Evolutionary conservation across 345 rosid genomes (phyloP), one percentile per base, ranked within the genome.

Genomic region (Combretum micranthum): DNA sequence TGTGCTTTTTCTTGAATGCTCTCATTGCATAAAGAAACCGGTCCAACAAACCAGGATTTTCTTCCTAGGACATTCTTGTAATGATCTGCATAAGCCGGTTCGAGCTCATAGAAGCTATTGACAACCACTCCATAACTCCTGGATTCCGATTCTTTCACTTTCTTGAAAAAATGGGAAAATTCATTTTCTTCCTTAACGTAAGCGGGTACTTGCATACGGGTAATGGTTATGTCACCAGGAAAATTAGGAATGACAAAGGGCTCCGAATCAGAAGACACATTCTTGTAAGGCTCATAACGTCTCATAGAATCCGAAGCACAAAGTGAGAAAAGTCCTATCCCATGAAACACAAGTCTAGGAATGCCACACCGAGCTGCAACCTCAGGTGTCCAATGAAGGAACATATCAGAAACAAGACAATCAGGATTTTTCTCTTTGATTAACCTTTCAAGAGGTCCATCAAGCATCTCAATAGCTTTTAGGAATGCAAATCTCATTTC

Each of bases 51-150:
- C 88, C 93, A 81, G 15, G 90, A 75, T n/a, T 60, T 72, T 55
- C 68, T 73, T 7, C 79, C 82, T 15, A 78, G 53, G 48, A 46
- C 64, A 0, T 69, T 69, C 65, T 63, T 66, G 56, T 66, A 81
- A 32, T 64, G 60, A 39, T 83, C 88, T 0, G 76, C 73, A 18
- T 83, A 84, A 48, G 43, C 72, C 0, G 78, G 75, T 55, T 89
- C 92, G 2, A 89, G 90, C 78, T 89, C 88, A 3, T 82, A 76
- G 73, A 87, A 83, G 61, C 86, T 86, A 66, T 87, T 90, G 56
- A 84, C 61, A 57, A 87, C 19, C 14, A 81, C 81, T 16, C 93
- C 95, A 21, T 53, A 84, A 76, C 93, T 77, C 39, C 20, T 60
- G 7, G 47, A 1, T 55, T 84, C 90, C 1, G 90, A 63, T 8